phyloP scores from a whole-genome alignment of 2,329 filamentous ascomycete genomes.

The Aspergillus glaucus region DNA sequence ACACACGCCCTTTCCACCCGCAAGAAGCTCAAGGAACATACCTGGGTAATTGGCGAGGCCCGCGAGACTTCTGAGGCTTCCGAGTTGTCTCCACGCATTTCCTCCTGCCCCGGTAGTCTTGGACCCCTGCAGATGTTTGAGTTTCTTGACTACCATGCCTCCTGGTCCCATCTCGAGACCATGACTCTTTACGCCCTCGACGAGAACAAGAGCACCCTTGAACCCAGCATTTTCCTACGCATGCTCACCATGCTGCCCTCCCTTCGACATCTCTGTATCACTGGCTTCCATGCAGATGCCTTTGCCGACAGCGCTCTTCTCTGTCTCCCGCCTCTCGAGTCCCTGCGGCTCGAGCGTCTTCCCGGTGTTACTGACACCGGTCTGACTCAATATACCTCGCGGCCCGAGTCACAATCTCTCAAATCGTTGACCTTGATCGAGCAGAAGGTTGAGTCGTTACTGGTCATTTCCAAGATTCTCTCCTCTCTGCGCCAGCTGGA shows the following conservation, averaged over 20 bases:
- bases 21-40: constrained; percentile 48
- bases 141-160: constrained; percentile 49
- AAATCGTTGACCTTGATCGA: constrained; percentile 47
- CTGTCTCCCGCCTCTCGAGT: constrained; percentile 47
- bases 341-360: constrained; percentile 51
- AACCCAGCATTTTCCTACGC: constrained; percentile 50
- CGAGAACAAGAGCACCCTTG: constrained; percentile 37
- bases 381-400: constrained; percentile 46
- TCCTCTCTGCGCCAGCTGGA: constrained; percentile 40
- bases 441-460: constrained; percentile 47
- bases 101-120: constrained; percentile 37
- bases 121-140: constrained; percentile 45
- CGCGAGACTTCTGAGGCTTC: constrained; percentile 34
- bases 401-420: constrained; percentile 40
- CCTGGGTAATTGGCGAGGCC: constrained; percentile 50
- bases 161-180: constrained; percentile 48
- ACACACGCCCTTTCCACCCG: constrained; percentile 52
- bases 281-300: constrained; percentile 48
- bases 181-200: constrained; percentile 47
- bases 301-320: constrained; percentile 52
- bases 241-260: constrained; percentile 49
- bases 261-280: constrained; percentile 49
- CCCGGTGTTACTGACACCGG: constrained; percentile 52
- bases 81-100: constrained; percentile 32
- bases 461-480: constrained; percentile 49